Conservation (phyloP, 768 basidiomycete genomes). For the Nidularia sp. region DNA sequence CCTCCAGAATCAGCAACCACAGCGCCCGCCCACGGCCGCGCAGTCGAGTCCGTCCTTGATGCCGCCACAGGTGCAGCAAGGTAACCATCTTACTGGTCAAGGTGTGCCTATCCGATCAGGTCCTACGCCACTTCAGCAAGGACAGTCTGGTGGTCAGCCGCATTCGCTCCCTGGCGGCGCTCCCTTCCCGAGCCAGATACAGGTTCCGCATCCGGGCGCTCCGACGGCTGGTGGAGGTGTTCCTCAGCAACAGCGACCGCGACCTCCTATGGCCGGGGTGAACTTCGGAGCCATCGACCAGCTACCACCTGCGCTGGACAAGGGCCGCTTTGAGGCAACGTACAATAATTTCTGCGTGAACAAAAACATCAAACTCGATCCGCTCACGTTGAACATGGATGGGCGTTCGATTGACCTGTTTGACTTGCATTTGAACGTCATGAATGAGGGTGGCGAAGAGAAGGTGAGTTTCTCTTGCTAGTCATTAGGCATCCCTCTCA, state of each 20-base stretch:
- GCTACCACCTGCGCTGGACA: slow-evolving; percentile 40
- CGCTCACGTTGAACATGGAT: slow-evolving; percentile 43
- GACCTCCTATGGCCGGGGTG: not conserved
- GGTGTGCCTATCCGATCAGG: slow-evolving; percentile 14
- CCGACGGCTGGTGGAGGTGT: slow-evolving; percentile 3
- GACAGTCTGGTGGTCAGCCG: slow-evolving; percentile 5
- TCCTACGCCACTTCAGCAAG: slow-evolving; percentile 14
- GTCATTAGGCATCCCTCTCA: slow-evolving; percentile 1
- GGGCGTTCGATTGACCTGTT: slow-evolving; percentile 57
- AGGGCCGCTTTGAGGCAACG: slow-evolving; percentile 44
- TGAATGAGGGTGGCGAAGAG: slow-evolving; percentile 48
- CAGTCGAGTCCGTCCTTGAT: slow-evolving; percentile 15
- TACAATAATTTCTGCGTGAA: slow-evolving; percentile 45
- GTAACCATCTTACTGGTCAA: slow-evolving; percentile 10
- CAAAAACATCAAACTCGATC: slow-evolving; percentile 34
- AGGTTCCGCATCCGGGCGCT: not conserved
- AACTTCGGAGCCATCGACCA: not conserved
- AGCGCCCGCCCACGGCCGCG: slow-evolving; percentile 18
- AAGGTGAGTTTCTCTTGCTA: slow-evolving; percentile 32
- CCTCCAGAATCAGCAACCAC: slow-evolving; percentile 13
- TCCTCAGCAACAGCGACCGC: not conserved
- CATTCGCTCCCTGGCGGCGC: not conserved
- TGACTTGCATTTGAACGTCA: slow-evolving; percentile 53
- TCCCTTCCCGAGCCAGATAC: slow-evolving; percentile 5
- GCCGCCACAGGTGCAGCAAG: slow-evolving; percentile 11